Base-by-base conservation (phyloP, 2,329 filamentous ascomycete species). In the Gliomastix tumulicola region DNA sequence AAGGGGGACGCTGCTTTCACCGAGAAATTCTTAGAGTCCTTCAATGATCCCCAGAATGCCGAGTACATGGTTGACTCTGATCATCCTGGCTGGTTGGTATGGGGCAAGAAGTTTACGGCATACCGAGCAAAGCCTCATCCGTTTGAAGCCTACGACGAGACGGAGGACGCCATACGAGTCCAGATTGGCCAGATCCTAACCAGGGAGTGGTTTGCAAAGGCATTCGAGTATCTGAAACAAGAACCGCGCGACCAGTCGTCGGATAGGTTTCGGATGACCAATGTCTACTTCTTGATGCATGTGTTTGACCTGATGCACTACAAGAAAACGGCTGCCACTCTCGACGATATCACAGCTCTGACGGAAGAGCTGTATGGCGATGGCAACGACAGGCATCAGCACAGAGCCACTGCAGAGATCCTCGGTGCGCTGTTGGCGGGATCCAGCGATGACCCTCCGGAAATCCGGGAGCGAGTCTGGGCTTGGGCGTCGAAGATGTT, bases 361-460 rank as follows among this genome's bases (percentile, higher is more conserved):
- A 78, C 85, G 6, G 68, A 75, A 40, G 76, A 78, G 3, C 79
- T 94, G 1, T 97, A 88, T 51, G 90, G 82, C 12, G 90, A 98
- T 57, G 92, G 94, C 9, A 92, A 82, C 49, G 92, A 98, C 56
- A 96, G 96, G 61, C 92, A 98, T 57, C 90, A 98, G 56, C 92
- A 98, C 57, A 85, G 92, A 36, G 92, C 92, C 13, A 95, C 92
- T 3, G 79, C 92, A 0, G 92, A 98, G 61, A 96, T 98, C 38
- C 67, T 98, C 34, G 88, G 86, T 12, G 89, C 87, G 5, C 62
- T 98, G 49, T 69, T 98, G 19, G 79, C 81, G 13, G 87, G 86
- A 23, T 87, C 88, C 13, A 76, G 82, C 34, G 89, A 96, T 48
- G 80, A 88, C 20, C 80, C 82, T 6, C 66, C 80, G 5, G 79